Base-by-base conservation (phyloP, 129 eudicot species). In the Sambucus nigra region DNA sequence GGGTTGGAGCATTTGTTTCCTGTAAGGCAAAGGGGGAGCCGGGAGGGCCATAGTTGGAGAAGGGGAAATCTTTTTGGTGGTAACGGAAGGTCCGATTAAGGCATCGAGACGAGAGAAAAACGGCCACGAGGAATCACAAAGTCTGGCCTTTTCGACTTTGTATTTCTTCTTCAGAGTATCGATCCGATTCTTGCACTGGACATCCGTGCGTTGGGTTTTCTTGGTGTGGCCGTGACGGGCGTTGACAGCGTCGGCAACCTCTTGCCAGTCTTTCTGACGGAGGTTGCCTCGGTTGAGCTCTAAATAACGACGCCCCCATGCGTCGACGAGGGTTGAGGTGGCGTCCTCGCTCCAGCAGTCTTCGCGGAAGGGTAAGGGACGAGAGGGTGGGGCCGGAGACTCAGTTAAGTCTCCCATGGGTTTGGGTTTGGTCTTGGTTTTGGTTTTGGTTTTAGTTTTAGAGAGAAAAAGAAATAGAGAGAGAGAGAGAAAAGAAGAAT, bases 301-400 rank as follows among this genome's bases (percentile, higher is more conserved):
- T 5, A 89, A 0, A 60, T 85, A 89, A 17, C 98, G 86, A 29
- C 77, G 79, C 6, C 98, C 98, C 98, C 98, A 89, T 16, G 94
- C 83, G 26, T 89, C 87, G 41, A 91, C 77, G 16, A 91, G 88
- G 0, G 98, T 85, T 17, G 79, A 57, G 7, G 98, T 91, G 0
- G 98, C 98, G n/a, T 85, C 94, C 65, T 85, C 94, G 70, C 66
- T 76, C 98, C 98, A 91, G 29, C 95, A 91, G 47, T 91, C 98
- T 23, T 91, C 98, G 19, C 98, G 87, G 71, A 77, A 80, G 15
- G 95, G 80, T 10, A 62, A 25, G 5, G 80, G 64, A 38, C 93
- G 76, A 4, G 83, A 54, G 20, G 89, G 77, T 28, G 76, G 24
- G 0, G 76, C 48, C 31, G 66, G 68, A 6, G 59, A 51, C 53